Evolutionary conservation across 2,329 filamentous ascomycete species (phyloP).

Genomic region (Fusarium nelsonii): DNA sequence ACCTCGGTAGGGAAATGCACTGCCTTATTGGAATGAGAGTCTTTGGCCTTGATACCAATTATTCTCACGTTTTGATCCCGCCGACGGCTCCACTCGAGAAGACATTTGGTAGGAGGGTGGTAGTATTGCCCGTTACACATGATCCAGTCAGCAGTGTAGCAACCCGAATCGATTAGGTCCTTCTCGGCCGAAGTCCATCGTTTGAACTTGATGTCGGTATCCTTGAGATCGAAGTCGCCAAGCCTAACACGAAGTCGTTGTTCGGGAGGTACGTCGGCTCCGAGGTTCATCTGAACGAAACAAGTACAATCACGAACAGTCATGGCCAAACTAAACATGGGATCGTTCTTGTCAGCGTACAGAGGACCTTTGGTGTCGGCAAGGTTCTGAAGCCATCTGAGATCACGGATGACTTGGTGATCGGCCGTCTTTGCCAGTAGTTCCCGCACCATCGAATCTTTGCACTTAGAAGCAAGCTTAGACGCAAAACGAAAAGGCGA

Average conservation of each 20-base stretch:
- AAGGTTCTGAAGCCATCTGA: slow-evolving; percentile 55
- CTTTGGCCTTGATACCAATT: slow-evolving; percentile 43
- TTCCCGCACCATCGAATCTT: slow-evolving; percentile 33
- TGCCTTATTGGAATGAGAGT: slow-evolving; percentile 26
- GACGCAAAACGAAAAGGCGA: slow-evolving; percentile 58
- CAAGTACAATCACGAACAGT: slow-evolving; percentile 84
- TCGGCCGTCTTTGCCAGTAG: slow-evolving; percentile 50
- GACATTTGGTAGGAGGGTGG: slow-evolving; percentile 54
- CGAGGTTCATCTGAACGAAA: slow-evolving; percentile 70
- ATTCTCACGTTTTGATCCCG: slow-evolving; percentile 38
- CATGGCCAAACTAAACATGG: slow-evolving; percentile 77
- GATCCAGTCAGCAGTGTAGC: slow-evolving; percentile 68
- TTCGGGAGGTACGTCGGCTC: slow-evolving; percentile 32
- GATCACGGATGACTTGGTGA: slow-evolving; percentile 52
- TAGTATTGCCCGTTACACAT: slow-evolving; percentile 52
- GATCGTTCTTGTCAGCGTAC: slow-evolving; percentile 55
- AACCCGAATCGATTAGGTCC: slow-evolving; percentile 73
- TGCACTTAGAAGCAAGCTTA: slow-evolving; percentile 40
- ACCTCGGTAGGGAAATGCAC: slow-evolving; percentile 28
- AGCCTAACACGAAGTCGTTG: slow-evolving; percentile 68
- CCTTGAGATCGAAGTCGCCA: slow-evolving; percentile 84
- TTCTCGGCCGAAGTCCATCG: slow-evolving; percentile 77
- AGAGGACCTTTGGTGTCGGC: slow-evolving; percentile 61
- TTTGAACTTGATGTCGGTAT: slow-evolving; percentile 71
- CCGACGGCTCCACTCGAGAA: slow-evolving; percentile 49